Base-by-base conservation (phyloP, 306 rosid genomes). In the Mimosa pudica region DNA sequence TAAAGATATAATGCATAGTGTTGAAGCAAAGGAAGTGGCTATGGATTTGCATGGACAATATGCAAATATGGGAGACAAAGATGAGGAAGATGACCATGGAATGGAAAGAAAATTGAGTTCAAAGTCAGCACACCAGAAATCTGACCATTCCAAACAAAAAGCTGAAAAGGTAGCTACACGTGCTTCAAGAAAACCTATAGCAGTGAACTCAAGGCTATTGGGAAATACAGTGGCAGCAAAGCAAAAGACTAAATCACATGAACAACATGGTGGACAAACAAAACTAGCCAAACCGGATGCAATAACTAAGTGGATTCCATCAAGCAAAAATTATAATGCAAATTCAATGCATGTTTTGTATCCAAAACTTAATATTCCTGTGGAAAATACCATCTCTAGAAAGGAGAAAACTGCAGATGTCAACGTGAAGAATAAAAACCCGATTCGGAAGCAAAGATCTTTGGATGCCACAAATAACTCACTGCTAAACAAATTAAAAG, bases 271-370 rank as follows among this genome's bases (percentile, higher is more conserved):
- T 62, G 77, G 86, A 79, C 84, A 80, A 70, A 87, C 83, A 79
- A 94, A 90, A 86, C 80, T 82, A 80, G 90, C 97, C 65, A 96
- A 91, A 86, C 86, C 98, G 45, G 87, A 77, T 85, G 91, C 92
- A 33, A 78, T 81, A 74, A 84, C 94, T 64, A 86, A 89, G 90
- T 95, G 98, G 98, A 87, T 88, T 81, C 92, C 99, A 63, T 73
- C 97, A 52, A 92, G 90, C 85, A 91, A 93, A 87, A 95, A 91
- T 75, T 89, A 94, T 38, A 84, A 87, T 78, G 70, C 80, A 51
- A 89, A 86, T 86, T 92, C 99, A 80, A 89, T 87, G 97, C 97
- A 90, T 42, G 92, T 95, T 41, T 86, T 82, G 49, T 90, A 95
- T 87, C 97, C 94, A 69, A 93, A 91, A 82, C 81, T 80, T 76